These are phyloP conservation scores for Euphorbia schlechtendalii DNA, from an alignment of 441 rosid species.

Conservation along the genomic window DNA sequence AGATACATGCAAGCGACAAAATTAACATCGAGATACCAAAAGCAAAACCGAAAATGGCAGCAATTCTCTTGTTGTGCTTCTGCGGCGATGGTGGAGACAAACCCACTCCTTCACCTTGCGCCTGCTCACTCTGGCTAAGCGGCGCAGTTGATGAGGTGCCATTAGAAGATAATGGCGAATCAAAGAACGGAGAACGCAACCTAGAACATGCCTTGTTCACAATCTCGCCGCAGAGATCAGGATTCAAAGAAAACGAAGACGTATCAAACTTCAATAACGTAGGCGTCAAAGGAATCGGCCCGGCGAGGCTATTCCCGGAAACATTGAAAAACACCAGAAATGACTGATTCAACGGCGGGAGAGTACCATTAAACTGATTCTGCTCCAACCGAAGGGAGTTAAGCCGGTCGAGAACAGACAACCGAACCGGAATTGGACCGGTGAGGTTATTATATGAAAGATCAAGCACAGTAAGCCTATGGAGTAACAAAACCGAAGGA, in stretches of 20 bases:
- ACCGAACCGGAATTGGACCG: slow-evolving; percentile 49
- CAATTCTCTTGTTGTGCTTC: slow-evolving; percentile 28
- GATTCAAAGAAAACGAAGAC: slow-evolving; percentile 52
- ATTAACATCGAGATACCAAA: slow-evolving; percentile 42
- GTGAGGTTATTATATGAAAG: slow-evolving; percentile 47
- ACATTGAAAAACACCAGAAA: slow-evolving; percentile 47
- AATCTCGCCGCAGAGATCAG: slow-evolving; percentile 71
- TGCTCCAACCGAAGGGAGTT: slow-evolving; percentile 48
- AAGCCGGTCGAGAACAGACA: slow-evolving; percentile 44
- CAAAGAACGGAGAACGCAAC: slow-evolving; percentile 50
- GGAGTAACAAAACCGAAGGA: slow-evolving; percentile 42
- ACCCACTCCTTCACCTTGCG: slow-evolving; percentile 32
- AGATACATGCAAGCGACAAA: slow-evolving; percentile 30
- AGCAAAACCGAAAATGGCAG: slow-evolving; percentile 41
- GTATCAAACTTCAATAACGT: slow-evolving; percentile 50
- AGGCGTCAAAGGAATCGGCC: slow-evolving; percentile 54
- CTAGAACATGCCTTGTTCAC: slow-evolving; percentile 48
- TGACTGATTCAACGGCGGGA: slow-evolving; percentile 66
- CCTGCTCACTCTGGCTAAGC: slow-evolving; percentile 47
- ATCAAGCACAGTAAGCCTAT: slow-evolving; percentile 49
- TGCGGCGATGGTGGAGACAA: slow-evolving; percentile 34
- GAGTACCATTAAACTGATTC: slow-evolving; percentile 48
- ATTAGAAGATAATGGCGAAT: slow-evolving; percentile 22
- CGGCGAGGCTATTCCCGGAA: slow-evolving; percentile 65
- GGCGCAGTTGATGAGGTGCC: slow-evolving; percentile 41